phyloP scores from a whole-genome alignment of 768 basidiomycete genomes.

The Lyophyllum shimeji region DNA sequence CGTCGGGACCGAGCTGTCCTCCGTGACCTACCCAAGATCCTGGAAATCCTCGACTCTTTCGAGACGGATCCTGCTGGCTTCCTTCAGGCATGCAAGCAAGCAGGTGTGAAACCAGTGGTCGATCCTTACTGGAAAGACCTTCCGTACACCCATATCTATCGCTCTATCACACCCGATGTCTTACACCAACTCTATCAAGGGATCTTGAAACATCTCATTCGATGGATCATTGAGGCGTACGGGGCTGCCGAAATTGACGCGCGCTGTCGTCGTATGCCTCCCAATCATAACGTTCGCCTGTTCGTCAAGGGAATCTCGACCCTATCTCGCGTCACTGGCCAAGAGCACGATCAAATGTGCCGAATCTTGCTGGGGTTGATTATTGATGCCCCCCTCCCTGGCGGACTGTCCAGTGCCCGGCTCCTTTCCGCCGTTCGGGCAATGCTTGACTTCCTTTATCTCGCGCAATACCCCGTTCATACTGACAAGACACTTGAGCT shows the following conservation, averaged over 20 bases:
- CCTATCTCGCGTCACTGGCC: slow-evolving; percentile 31
- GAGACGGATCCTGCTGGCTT: neutral
- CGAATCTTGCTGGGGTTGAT: slow-evolving; percentile 29
- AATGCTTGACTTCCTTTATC: slow-evolving; percentile 38
- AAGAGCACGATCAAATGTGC: slow-evolving; percentile 33
- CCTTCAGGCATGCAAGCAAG: neutral
- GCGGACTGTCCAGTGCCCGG: slow-evolving; percentile 4
- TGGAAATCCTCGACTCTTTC: slow-evolving; percentile 1
- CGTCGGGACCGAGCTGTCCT: slow-evolving; percentile 5
- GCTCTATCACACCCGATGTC: slow-evolving; percentile 4
- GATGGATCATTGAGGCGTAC: slow-evolving; percentile 17
- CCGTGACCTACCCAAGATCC: slow-evolving; percentile 24
- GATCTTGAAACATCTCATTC: slow-evolving; percentile 3
- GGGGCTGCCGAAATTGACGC: slow-evolving; percentile 34
- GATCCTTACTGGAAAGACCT: slow-evolving; percentile 5
- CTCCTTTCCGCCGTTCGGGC: slow-evolving; percentile 29
- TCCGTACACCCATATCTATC: slow-evolving; percentile 1
- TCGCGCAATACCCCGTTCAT: slow-evolving; percentile 35
- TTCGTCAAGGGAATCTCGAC: slow-evolving; percentile 36
- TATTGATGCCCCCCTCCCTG: slow-evolving; percentile 19
- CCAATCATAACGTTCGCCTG: slow-evolving; percentile 30
- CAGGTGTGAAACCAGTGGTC: slow-evolving; percentile 23
- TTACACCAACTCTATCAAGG: slow-evolving; percentile 10
- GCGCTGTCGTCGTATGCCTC: slow-evolving; percentile 29
- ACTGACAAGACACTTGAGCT: slow-evolving; percentile 22